Base-by-base conservation (phyloP, 2,329 filamentous ascomycete species). In the Alternaria arbusti region DNA sequence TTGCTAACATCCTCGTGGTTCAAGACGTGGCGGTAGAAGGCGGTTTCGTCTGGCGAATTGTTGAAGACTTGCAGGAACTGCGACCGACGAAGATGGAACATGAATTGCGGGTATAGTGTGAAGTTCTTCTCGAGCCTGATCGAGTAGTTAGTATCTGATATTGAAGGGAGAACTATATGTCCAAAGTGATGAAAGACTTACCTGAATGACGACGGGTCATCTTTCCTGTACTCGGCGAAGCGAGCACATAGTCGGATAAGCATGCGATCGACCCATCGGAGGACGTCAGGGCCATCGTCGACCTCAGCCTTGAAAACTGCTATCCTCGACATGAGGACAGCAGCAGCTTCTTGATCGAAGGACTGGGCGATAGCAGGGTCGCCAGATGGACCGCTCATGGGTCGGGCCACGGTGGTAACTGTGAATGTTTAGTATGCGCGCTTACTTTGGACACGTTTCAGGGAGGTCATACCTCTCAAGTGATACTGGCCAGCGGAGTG, bases 31-130 rank as follows among this genome's bases (percentile, higher is more conserved):
- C 96, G 89, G 79, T 98, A 97, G 82, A 99, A 99, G n/a, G 96
- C 96, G 23, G 96, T 99, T 82, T 99, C 96, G 74, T 99, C 96
- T 8, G 96, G 96, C 0, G 95, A 98, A 81, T 98, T 99, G 85
- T 99, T 99, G 88, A 99, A 99, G 61, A 99, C 94, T 78, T 99
- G 96, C 69, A 99, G 82, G 85, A 99, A 99, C 81, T 98, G 96
- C 82, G 94, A 97, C 81, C 96, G 89, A 73, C 96, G 91, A 65
- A 99, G 87, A 81, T 99, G 96, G 86, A 99, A 99, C 96, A 99
- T 99, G 83, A 99, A 99, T 79, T 99, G 96, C 25, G 96, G 96
- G 78, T 99, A 99, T 15, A 99, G 87, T 0, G 95, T 98, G 78
- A 99, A 99, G 85, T 99, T 99, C 88, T 97, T 97, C 82, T 99